phyloP scores from a whole-genome alignment of 345 rosid species.

The Pistacia vera region DNA sequence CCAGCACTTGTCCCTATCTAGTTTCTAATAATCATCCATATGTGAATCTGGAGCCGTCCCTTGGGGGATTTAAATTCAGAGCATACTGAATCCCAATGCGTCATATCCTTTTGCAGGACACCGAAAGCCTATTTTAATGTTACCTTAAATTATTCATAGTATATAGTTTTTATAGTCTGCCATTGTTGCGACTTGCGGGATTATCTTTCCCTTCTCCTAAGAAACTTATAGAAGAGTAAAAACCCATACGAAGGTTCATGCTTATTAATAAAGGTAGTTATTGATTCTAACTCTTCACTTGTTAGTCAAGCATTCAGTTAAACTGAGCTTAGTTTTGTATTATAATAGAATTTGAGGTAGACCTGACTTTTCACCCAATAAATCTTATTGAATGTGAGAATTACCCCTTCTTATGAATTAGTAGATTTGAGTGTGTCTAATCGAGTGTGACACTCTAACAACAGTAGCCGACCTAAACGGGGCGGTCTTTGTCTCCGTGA shows the following conservation, averaged over 20 bases:
- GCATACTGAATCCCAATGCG: background rate
- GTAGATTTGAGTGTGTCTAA: too few species aligned
- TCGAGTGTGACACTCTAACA: background rate
- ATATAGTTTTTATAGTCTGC: background rate
- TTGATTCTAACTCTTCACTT: too few species aligned
- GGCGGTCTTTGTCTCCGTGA: background rate
- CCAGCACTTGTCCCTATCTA: background rate
- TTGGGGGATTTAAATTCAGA: background rate
- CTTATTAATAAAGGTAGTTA: too few species aligned
- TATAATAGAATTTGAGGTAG: too few species aligned
- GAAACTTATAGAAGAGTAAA: background rate
- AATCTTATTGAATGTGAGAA: too few species aligned
- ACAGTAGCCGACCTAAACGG: background rate
- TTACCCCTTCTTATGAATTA: too few species aligned
- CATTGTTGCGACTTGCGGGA: background rate
- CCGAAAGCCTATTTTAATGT: constrained; percentile 9
- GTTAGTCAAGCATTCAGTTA: too few species aligned
- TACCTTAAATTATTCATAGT: too few species aligned
- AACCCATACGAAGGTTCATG: too few species aligned
- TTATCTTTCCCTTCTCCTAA: background rate
- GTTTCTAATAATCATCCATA: background rate
- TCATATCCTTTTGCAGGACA: background rate
- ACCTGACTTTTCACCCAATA: too few species aligned
- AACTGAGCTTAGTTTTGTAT: too few species aligned
- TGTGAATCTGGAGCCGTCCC: constrained; percentile 12